Evolutionary conservation across 306 rosid genomes (phyloP).

Genomic region (Hippophae tibetana): DNA sequence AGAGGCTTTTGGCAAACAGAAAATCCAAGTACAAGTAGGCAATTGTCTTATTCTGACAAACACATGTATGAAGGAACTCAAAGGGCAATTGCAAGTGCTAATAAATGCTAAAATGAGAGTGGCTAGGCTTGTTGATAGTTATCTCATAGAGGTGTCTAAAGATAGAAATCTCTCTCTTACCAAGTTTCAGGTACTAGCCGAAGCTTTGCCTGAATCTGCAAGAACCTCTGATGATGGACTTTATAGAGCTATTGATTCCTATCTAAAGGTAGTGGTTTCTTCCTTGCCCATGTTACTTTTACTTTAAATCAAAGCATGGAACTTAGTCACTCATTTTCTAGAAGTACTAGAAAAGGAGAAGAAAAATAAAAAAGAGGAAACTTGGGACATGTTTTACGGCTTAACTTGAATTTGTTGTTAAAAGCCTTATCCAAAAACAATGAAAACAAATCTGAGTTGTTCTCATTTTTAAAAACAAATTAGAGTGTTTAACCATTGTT

Average conservation of each 20-base stretch:
- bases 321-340: not conserved
- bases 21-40: conserved; percentile 57
- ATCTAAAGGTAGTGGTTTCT: conserved; percentile 61
- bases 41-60: conserved; percentile 41
- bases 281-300: conserved; percentile 1
- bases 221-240: conserved; percentile 96
- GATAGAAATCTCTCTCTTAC: conserved; percentile 87
- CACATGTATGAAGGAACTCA: conserved; percentile 36
- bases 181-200: conserved; percentile 95
- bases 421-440: too few species aligned
- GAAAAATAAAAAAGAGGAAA: too few species aligned
- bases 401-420: too few species aligned
- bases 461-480: too few species aligned
- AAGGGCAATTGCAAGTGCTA: conserved; percentile 17
- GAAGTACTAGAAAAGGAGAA: not conserved
- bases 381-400: too few species aligned
- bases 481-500: too few species aligned
- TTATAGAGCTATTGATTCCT: conserved; percentile 91
- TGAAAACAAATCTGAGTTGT: too few species aligned
- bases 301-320: not conserved
- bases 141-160: conserved; percentile 88
- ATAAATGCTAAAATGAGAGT: conserved; percentile 83
- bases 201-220: conserved; percentile 98
- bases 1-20: conserved; percentile 78
- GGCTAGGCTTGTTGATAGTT: conserved; percentile 94